These are phyloP conservation scores for Solanum sitiens DNA, from an alignment of 257 asterid genomes.

Conservation along the genomic window DNA sequence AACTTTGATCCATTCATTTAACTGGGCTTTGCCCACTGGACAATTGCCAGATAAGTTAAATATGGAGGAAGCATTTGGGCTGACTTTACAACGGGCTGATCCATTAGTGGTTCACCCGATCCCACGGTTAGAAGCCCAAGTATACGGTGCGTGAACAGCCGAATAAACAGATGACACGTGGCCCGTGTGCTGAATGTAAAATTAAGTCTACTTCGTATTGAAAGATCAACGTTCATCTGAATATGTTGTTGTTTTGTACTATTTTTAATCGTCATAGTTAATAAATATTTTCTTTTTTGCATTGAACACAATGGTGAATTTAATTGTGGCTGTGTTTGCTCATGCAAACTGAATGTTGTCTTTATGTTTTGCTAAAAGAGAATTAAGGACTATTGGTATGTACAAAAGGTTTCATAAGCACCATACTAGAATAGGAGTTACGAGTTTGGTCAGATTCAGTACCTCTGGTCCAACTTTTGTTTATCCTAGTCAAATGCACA, in stretches of 20 bases:
- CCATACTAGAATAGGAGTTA: not conserved
- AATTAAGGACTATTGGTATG: not conserved
- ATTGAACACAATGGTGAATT: not conserved
- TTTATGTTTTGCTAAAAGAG: not conserved
- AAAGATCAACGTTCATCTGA: not conserved
- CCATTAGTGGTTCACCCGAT: conserved; percentile 43
- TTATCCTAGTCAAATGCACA: not conserved
- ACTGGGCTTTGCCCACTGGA: conserved; percentile 46
- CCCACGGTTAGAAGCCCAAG: conserved; percentile 51
- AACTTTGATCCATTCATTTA: conserved; percentile 58
- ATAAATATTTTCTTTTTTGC: not conserved
- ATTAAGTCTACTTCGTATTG: not conserved
- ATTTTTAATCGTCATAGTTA: no score
- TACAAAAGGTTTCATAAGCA: not conserved
- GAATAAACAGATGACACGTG: not conserved
- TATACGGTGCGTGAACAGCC: not conserved
- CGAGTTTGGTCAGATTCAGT: not conserved
- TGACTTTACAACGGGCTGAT: conserved; percentile 57
- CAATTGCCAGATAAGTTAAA: conserved; percentile 19
- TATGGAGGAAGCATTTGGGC: conserved; percentile 90
- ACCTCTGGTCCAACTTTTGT: not conserved
- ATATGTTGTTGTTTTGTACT: not conserved
- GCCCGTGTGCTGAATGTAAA: not conserved
- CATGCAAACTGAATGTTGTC: not conserved
- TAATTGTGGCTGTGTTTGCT: not conserved